A percentile compares a stretch with the other conserved stretches of the same genome.
Conservation (phyloP, 495 filamentous ascomycete genomes). For the Astrothelium subdiscretum region DNA sequence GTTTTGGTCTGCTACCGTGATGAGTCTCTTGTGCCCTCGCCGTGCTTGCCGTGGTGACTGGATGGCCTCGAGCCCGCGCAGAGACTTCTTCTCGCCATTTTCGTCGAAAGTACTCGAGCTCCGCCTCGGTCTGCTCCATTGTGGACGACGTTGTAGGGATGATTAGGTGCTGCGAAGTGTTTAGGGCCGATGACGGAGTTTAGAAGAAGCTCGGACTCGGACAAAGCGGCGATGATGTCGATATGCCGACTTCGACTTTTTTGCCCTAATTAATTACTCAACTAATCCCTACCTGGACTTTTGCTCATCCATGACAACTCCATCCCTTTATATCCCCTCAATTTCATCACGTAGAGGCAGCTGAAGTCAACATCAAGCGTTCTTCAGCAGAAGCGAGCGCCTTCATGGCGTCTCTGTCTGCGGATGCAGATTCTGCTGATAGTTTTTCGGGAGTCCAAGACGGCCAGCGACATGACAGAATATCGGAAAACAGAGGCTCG, state of each 20-base stretch:
- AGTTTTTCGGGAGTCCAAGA: background rate
- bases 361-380: background rate
- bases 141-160: slow-evolving; percentile 13
- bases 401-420: slow-evolving; percentile 1
- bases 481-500: slow-evolving; percentile 14
- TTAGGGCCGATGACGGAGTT: background rate
- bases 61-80: slow-evolving; percentile 29
- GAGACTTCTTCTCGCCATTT: slow-evolving; percentile 77
- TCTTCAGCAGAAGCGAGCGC: background rate
- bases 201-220: too few species aligned
- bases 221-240: slow-evolving; percentile 1
- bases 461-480: slow-evolving; percentile 32
- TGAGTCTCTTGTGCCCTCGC: background rate
- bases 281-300: too few species aligned
- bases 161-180: background rate
- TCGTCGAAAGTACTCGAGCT: slow-evolving; percentile 68
- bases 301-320: too few species aligned
- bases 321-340: background rate
- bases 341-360: background rate
- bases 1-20: background rate
- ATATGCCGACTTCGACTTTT: background rate
- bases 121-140: slow-evolving; percentile 52
- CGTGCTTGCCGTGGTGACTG: background rate
- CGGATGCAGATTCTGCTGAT: background rate
- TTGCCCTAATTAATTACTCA: background rate